phyloP scores from a whole-genome alignment of 768 basidiomycete genomes.

The Termitomyces sp. region DNA sequence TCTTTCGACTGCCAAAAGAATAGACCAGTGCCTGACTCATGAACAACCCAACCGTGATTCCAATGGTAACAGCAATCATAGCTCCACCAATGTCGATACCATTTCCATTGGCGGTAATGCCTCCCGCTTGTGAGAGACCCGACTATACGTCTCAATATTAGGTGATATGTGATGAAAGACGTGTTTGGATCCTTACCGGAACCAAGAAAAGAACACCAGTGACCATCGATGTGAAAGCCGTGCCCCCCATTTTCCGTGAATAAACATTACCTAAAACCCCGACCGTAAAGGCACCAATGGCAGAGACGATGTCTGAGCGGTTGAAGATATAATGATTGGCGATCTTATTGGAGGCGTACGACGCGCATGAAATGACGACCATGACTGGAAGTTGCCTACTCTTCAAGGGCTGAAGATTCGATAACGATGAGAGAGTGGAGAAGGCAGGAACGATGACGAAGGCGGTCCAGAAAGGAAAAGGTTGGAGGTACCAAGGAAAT shows the following conservation, averaged over 20 bases:
- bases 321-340: conserved; percentile 85
- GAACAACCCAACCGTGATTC: conserved; percentile 86
- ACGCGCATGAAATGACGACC: conserved; percentile 79
- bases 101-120: conserved; percentile 75
- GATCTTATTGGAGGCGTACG: conserved; percentile 76
- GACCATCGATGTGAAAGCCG: conserved; percentile 89
- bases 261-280: conserved; percentile 78
- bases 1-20: conserved; percentile 81
- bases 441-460: conserved; percentile 76
- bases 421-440: conserved; percentile 66
- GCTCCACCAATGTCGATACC: conserved; percentile 84
- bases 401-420: conserved; percentile 74
- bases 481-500: conserved; percentile 77
- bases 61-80: conserved; percentile 88
- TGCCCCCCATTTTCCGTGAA: conserved; percentile 78
- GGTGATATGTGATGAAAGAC: not conserved
- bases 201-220: conserved; percentile 86
- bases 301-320: conserved; percentile 79
- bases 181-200: conserved; percentile 52
- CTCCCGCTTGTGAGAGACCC: conserved; percentile 83
- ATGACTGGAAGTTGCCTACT: conserved; percentile 75
- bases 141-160: conserved; percentile 41
- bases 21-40: conserved; percentile 87
- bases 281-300: conserved; percentile 81
- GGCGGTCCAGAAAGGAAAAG: conserved; percentile 75